Evolutionary conservation across 345 rosid genomes (phyloP), one percentile per base, ranked within the genome.

Genomic region (Linum tenue): DNA sequence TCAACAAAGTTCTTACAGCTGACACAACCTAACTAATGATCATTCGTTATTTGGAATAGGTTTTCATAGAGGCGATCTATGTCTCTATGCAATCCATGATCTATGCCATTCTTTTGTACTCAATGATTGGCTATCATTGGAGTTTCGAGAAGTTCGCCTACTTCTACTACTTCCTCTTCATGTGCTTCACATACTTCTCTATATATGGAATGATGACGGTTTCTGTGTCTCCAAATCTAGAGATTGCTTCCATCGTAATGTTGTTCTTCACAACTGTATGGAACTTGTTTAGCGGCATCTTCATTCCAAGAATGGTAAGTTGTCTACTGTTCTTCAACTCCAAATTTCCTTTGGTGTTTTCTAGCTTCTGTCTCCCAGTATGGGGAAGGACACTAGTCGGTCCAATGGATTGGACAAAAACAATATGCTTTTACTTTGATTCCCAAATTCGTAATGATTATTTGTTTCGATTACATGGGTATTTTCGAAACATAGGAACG

Each of bases 181-280:
- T 73, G 79, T 75, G 78, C 75, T 80, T 72, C 55, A 66, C 71
- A 36, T 75, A 75, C 81, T 80, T 77, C 70, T 72, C 84, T 3
- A 70, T 77, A 72, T 80, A 77, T 3, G 79, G 84, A 9, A 77
- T 80, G 84, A 75, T 80, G 84, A 67, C 71, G 22, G 74, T 80
- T 15, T 77, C 81, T 0, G 68, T 80, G 17, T 77, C 78, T 61
- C 79, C 84, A 2, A 73, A 72, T 39, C 79, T 65, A n/a, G 77
- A 74, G 56, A 69, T 80, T 10, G 84, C 81, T 59, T 64, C 79
- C 12, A 75, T 80, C 17, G 67, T 70, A 10, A 74, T 77, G 79
- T 70, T 77, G 51, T 77, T 75, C 77, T 80, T 80, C 73, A 55
- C 72, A 50, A 74, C 69, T 31, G 72, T 80, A 69, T 80, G 84